phyloP scores from a whole-genome alignment of 495 filamentous ascomycete genomes.

The Talaromyces trachyspermus region DNA sequence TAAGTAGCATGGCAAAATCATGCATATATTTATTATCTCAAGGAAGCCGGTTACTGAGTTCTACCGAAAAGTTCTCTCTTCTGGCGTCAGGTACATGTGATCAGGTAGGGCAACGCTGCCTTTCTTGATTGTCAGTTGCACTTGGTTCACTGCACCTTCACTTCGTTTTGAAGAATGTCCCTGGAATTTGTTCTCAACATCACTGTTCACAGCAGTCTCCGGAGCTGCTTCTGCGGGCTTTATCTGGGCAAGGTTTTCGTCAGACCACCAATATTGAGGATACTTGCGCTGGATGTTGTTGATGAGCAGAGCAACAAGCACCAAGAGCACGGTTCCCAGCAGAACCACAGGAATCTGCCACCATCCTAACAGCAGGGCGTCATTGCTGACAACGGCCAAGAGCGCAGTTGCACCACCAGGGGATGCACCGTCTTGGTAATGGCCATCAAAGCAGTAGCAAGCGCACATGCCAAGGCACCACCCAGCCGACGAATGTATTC shows the following conservation, averaged over 20 bases:
- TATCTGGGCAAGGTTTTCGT: too few species aligned
- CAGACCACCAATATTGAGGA: constrained; percentile 67
- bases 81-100: constrained; percentile 24
- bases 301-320: constrained; percentile 55
- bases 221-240: too few species aligned
- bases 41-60: constrained; percentile 30
- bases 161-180: not conserved
- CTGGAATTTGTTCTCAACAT: constrained; percentile 17
- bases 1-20: too few species aligned
- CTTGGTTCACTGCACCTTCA: constrained; percentile 7
- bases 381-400: constrained; percentile 57
- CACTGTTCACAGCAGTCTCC: constrained; percentile 3
- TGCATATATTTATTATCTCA: too few species aligned
- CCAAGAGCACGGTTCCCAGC: constrained; percentile 58
- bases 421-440: constrained; percentile 77
- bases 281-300: constrained; percentile 74
- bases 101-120: constrained; percentile 27
- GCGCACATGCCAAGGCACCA: constrained; percentile 61
- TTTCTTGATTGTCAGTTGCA: constrained; percentile 24
- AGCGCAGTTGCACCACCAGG: constrained; percentile 85
- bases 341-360: constrained; percentile 60
- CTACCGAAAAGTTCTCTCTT: constrained; percentile 23
- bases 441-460: constrained; percentile 64
- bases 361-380: constrained; percentile 60
- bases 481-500: constrained; percentile 55